Conservation (phyloP, 2,329 filamentous ascomycete genomes). For the Pseudopyricularia cyperi region DNA sequence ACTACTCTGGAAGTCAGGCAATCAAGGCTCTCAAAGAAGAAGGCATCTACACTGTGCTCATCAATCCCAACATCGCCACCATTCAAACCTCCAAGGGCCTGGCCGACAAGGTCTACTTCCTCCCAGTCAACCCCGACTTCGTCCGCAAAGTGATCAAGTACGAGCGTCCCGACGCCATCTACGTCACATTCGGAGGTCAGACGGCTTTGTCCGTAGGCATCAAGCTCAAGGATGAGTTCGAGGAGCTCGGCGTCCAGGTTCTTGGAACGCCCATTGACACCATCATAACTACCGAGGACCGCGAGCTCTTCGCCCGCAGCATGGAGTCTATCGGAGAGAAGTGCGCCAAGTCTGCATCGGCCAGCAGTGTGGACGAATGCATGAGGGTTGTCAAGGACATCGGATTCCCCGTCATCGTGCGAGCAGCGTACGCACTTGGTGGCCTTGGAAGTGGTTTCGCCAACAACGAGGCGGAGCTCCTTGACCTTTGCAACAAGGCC, state of each 20-base stretch:
- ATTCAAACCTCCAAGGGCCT: slow-evolving; percentile 97
- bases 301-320: slow-evolving; percentile 91
- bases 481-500: slow-evolving; percentile 85
- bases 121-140: slow-evolving; percentile 92
- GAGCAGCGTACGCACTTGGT: slow-evolving; percentile 90
- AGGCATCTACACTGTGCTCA: slow-evolving; percentile 93
- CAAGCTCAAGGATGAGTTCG: slow-evolving; percentile 94
- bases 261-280: slow-evolving; percentile 94
- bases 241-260: slow-evolving; percentile 81
- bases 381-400: slow-evolving; percentile 80
- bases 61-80: slow-evolving; percentile 98
- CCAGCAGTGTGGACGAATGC: slow-evolving; percentile 77
- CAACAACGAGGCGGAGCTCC: slow-evolving; percentile 68
- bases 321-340: slow-evolving; percentile 99
- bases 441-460: slow-evolving; percentile 94
- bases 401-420: slow-evolving; percentile 91
- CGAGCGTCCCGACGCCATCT: slow-evolving; percentile 91
- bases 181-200: slow-evolving; percentile 94
- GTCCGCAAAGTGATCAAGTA: slow-evolving; percentile 95
- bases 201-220: slow-evolving; percentile 96
- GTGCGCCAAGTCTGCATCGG: slow-evolving; percentile 93
- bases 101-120: slow-evolving; percentile 97
- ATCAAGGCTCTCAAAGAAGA: slow-evolving; percentile 98
- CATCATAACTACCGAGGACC: slow-evolving; percentile 96
- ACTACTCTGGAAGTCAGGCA: slow-evolving; percentile 95